phyloP scores from a whole-genome alignment of 495 filamentous ascomycete genomes.

The Hypoxylon lienhwacheense region DNA sequence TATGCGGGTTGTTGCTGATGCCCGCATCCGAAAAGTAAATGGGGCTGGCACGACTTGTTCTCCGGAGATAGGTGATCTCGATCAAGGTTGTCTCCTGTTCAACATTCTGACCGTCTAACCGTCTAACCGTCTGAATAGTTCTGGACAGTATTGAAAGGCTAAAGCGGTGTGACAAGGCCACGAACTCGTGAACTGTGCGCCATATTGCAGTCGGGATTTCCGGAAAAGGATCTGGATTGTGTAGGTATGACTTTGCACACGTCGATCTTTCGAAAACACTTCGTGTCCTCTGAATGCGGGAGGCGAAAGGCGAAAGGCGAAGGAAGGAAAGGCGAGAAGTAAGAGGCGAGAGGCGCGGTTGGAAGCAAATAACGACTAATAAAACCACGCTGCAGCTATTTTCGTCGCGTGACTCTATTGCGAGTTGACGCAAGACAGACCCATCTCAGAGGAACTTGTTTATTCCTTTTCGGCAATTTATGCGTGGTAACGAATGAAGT shows the following conservation, averaged over 20 bases:
- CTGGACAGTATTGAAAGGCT: constrained; percentile 5
- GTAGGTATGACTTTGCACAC: constrained; percentile 10
- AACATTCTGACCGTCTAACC: not conserved
- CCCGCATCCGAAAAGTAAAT: constrained; percentile 16
- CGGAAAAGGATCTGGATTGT: constrained; percentile 3
- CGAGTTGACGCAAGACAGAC: constrained; percentile 14
- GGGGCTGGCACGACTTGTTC: not conserved
- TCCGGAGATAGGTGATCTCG: constrained; percentile 19
- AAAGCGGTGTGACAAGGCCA: constrained; percentile 22
- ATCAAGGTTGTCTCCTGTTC: constrained; percentile 5
- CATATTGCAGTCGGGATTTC: constrained; percentile 11
- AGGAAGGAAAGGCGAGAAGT: no score
- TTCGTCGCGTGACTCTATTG: constrained; percentile 27
- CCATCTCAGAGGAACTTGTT: constrained; percentile 13
- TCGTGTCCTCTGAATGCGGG: constrained; percentile 10
- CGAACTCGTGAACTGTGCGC: constrained; percentile 29
- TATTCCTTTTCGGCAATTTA: constrained; percentile 7
- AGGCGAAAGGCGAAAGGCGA: no score
- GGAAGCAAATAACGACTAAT: constrained; percentile 23
- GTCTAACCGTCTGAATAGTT: not conserved
- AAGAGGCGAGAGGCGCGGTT: constrained; percentile 26
- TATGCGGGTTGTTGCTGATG: constrained; percentile 7
- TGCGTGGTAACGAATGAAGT: constrained; percentile 21
- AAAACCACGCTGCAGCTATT: constrained; percentile 16
- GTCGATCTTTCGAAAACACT: constrained; percentile 20